Evolutionary conservation across 306 rosid species (phyloP).

Genomic region (Glycine latifolia): DNA sequence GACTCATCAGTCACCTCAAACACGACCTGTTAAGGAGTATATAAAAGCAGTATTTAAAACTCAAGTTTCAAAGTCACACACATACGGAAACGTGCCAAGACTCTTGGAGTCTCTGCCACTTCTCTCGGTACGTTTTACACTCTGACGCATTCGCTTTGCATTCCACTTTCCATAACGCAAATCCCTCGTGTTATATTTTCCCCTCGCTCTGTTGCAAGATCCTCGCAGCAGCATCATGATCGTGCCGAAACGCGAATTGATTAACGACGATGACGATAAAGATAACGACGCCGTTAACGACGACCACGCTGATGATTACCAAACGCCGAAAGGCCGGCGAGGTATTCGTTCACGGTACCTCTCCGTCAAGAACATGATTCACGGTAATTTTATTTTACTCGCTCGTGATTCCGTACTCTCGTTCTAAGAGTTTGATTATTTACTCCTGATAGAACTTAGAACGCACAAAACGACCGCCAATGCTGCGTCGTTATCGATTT

Average conservation of each 20-base stretch:
- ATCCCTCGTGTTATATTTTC: too few species aligned
- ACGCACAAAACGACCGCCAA: background rate
- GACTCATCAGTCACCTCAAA: too few species aligned
- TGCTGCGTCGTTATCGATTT: background rate
- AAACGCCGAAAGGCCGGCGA: slow-evolving; percentile 37
- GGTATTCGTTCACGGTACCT: slow-evolving; percentile 52
- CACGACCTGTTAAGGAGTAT: too few species aligned
- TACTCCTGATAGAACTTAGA: background rate
- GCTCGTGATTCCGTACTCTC: background rate
- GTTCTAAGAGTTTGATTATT: background rate
- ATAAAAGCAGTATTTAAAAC: too few species aligned
- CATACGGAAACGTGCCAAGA: too few species aligned
- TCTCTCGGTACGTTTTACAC: background rate
- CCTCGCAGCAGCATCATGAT: background rate
- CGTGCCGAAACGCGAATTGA: slow-evolving; percentile 39
- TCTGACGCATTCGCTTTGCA: background rate
- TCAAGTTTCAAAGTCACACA: too few species aligned
- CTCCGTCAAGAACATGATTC: slow-evolving; percentile 40
- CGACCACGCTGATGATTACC: slow-evolving; percentile 1
- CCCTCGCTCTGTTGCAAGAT: too few species aligned
- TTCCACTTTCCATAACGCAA: too few species aligned
- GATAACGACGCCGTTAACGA: background rate
- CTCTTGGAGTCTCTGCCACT: slow-evolving; percentile 1
- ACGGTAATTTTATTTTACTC: slow-evolving; percentile 22
- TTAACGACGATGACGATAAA: background rate